Conservation (phyloP, 2,329 filamentous ascomycete genomes). For the Aureobasidium uvarum region DNA sequence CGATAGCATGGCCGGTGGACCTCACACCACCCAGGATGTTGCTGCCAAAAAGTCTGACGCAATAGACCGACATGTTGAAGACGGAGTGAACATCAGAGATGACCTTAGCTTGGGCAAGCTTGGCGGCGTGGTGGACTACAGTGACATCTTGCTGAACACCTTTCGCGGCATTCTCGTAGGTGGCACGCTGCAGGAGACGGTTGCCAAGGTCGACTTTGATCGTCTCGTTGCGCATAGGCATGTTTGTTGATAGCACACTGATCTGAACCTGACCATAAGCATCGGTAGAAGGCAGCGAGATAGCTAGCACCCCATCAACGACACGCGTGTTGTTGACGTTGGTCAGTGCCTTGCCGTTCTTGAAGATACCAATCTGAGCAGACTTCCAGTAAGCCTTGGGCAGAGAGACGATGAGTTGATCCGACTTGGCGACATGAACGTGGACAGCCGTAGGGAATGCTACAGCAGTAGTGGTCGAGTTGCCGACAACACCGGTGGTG, state of each 20-base stretch:
- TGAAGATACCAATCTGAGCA: constrained; percentile 11
- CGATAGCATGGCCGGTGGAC: not conserved
- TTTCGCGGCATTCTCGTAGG: constrained; percentile 26
- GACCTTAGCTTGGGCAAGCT: constrained; percentile 17
- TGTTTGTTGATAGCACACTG: constrained; percentile 1
- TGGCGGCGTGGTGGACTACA: constrained; percentile 22
- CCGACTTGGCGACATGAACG: constrained; percentile 17
- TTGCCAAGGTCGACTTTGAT: constrained; percentile 26
- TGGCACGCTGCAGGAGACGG: constrained; percentile 25
- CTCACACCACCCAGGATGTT: not conserved
- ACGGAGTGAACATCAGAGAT: constrained; percentile 20
- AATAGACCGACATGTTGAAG: constrained; percentile 17
- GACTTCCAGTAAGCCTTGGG: constrained; percentile 19
- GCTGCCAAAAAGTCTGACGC: constrained; percentile 1
- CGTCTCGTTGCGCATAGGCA: constrained; percentile 16
- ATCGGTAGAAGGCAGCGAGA: constrained; percentile 13
- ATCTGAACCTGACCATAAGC: constrained; percentile 23
- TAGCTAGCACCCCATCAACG: constrained; percentile 15
- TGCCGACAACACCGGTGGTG: not conserved
- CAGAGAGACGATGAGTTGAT: constrained; percentile 23
- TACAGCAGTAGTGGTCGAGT: constrained; percentile 1
- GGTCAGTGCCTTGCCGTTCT: constrained; percentile 10
- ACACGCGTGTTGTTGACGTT: constrained; percentile 16
- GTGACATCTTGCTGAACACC: constrained; percentile 24
- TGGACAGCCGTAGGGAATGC: constrained; percentile 17